phyloP scores from a whole-genome alignment of 352 stramenopile species.

The Globisporangium heterothallicum region DNA sequence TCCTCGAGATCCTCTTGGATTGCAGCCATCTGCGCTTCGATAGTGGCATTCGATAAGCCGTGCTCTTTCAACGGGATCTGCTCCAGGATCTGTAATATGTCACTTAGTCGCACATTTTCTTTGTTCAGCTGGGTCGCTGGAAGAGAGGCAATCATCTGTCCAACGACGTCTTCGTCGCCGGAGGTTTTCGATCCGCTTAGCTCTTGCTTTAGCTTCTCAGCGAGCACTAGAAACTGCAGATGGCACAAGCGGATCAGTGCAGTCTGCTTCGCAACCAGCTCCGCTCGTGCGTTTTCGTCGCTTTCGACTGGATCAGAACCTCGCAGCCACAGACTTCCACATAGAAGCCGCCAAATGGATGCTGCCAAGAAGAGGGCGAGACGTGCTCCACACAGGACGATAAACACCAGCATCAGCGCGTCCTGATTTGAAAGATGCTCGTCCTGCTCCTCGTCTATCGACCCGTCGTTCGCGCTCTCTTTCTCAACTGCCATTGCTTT shows the following conservation, averaged over 20 bases:
- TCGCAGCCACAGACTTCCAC: neutral
- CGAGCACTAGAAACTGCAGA: constrained; percentile 33
- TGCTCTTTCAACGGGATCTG: constrained; percentile 34
- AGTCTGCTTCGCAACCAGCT: constrained; percentile 18
- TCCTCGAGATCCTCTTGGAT: constrained; percentile 22
- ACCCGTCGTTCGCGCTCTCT: neutral
- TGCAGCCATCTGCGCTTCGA: constrained; percentile 23
- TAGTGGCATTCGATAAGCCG: constrained; percentile 17
- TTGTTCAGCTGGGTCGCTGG: constrained; percentile 10
- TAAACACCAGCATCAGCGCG: constrained; percentile 32
- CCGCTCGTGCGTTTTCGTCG: neutral
- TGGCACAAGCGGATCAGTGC: constrained; percentile 34
- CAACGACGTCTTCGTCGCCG: constrained; percentile 11
- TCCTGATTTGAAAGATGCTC: constrained; percentile 43
- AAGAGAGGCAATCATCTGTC: constrained; percentile 27
- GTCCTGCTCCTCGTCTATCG: constrained; percentile 26
- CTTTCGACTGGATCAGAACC: neutral
- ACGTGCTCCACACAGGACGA: constrained; percentile 25
- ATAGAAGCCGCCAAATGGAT: constrained; percentile 24
- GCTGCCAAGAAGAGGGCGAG: constrained; percentile 21
- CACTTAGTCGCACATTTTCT: constrained; percentile 6
- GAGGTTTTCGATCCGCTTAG: constrained; percentile 17
- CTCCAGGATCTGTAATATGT: constrained; percentile 20
- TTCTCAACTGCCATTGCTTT: neutral
- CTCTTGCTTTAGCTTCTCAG: constrained; percentile 44